Base-by-base conservation (phyloP, 2,329 filamentous ascomycete species). In the Pseudogymnoascus sp. region DNA sequence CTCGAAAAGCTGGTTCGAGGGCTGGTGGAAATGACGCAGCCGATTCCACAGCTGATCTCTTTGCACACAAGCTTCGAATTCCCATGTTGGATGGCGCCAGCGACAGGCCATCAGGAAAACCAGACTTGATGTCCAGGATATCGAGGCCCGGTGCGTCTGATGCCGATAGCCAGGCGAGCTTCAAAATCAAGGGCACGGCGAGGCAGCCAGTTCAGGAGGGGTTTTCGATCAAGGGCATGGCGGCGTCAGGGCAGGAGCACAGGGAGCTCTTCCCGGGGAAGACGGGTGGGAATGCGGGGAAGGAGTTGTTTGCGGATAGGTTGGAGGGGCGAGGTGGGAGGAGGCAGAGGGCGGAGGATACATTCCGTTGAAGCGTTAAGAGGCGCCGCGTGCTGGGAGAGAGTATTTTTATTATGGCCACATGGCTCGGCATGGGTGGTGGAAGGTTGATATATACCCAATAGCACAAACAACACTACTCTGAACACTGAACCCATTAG, bases 261-360 rank as follows among this genome's bases (percentile, higher is more conserved):
- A 87, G 84, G 67, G 89, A 92, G 73, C 74, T 92, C 18, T 91
- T 91, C 69, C 88, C 88, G 0, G 80, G 80, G 14, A 88, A 85
- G 67, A 82, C 85, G 49, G 79, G 78, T 25, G 73, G 67, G 67
- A 90, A 90, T 70, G 75, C 81, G 1, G 85, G 84, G 60, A 91
- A 89, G 74, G 89, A 92, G 71, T 74, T 91, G 14, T 89, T 91
- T 69, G 80, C 82, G 1, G 82, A 85, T 64, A 85, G 78, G 66
- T 70, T 85, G 25, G 82, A 84, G 62, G 84, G 83, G 1, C 79
- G 85, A 66, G 80, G 82, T 12, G 79, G 80, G 64, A 80, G 79
- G 66, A 82, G 89, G 67, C 84, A 88, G 69, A 86, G 80, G 71
- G 89, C 89, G 0, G 87, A 90, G 69, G 89, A 93, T 75, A 78